phyloP scores from a whole-genome alignment of 768 basidiomycete species.

The Tubosaeta brunneosetosa region DNA sequence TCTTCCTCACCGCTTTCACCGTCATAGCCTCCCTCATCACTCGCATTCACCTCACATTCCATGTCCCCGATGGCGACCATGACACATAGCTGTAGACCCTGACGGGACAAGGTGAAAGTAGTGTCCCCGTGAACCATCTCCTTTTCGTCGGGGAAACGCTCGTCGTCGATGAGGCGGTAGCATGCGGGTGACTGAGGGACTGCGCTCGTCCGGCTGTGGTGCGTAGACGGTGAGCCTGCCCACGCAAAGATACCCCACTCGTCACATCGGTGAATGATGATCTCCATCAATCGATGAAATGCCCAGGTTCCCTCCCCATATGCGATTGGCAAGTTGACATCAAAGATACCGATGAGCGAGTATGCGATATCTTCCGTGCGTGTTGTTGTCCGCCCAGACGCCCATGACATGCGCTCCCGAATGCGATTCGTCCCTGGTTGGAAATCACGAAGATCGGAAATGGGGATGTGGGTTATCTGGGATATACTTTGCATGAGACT shows the following conservation, averaged over 20 bases:
- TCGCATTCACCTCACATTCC: not conserved
- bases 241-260: slow-evolving; percentile 24
- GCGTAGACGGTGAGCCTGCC: slow-evolving; percentile 15
- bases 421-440: slow-evolving; percentile 11
- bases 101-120: slow-evolving; percentile 9
- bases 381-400: slow-evolving; percentile 23
- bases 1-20: not conserved
- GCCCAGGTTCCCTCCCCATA: slow-evolving; percentile 20
- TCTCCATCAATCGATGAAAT: slow-evolving; percentile 24
- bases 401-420: slow-evolving; percentile 18
- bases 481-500: slow-evolving; percentile 3
- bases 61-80: slow-evolving; percentile 11
- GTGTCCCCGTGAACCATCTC: slow-evolving; percentile 15
- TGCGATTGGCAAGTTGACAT: slow-evolving; percentile 16
- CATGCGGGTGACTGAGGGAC: slow-evolving; percentile 15
- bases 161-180: slow-evolving; percentile 9
- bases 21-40: not conserved
- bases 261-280: slow-evolving; percentile 18
- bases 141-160: slow-evolving; percentile 4
- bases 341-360: slow-evolving; percentile 23
- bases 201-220: slow-evolving; percentile 9
- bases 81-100: slow-evolving; percentile 12
- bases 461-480: slow-evolving; percentile 8
- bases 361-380: slow-evolving; percentile 23
- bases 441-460: slow-evolving; percentile 6